These are phyloP conservation scores for Hymenoscyphus linearis DNA, from an alignment of 2,329 filamentous ascomycete species.

Conservation along the genomic window DNA sequence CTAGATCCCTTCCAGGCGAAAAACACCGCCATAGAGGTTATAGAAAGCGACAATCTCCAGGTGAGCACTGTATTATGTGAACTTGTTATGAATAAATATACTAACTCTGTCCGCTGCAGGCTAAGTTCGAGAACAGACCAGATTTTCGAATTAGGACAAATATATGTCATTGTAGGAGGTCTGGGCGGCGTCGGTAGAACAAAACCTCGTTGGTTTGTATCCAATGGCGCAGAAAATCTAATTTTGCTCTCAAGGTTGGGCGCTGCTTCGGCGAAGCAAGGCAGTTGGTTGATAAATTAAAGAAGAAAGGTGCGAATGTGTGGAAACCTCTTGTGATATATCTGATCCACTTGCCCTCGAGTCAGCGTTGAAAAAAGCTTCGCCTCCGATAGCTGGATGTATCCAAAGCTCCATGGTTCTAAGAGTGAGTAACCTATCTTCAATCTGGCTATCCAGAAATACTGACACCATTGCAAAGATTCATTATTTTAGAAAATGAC, in stretches of 20 bases:
- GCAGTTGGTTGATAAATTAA: constrained; percentile 8
- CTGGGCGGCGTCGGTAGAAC: constrained; percentile 28
- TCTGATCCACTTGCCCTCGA: constrained; percentile 30
- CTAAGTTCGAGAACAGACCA: neutral
- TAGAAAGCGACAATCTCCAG: neutral
- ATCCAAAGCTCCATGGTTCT: constrained; percentile 45
- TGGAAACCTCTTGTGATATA: constrained; percentile 44
- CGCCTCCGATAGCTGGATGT: constrained; percentile 36
- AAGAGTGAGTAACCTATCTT: constrained; percentile 1
- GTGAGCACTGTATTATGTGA: neutral
- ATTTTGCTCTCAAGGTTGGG: constrained; percentile 28
- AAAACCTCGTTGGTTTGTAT: constrained; percentile 20
- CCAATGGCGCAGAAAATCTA: constrained; percentile 25
- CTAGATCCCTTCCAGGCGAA: neutral
- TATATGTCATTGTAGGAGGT: constrained; percentile 31
- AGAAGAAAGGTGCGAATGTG: constrained; percentile 36
- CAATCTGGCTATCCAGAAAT: neutral
- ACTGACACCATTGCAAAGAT: constrained; percentile 14
- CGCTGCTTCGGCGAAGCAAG: neutral
- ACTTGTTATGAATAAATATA: neutral
- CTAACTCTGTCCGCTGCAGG: neutral
- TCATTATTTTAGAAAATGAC: constrained; percentile 17
- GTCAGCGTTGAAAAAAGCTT: neutral
- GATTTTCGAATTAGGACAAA: constrained; percentile 12
- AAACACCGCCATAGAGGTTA: neutral